Conservation (phyloP, 768 basidiomycete genomes). For the Phallus indusiatus region DNA sequence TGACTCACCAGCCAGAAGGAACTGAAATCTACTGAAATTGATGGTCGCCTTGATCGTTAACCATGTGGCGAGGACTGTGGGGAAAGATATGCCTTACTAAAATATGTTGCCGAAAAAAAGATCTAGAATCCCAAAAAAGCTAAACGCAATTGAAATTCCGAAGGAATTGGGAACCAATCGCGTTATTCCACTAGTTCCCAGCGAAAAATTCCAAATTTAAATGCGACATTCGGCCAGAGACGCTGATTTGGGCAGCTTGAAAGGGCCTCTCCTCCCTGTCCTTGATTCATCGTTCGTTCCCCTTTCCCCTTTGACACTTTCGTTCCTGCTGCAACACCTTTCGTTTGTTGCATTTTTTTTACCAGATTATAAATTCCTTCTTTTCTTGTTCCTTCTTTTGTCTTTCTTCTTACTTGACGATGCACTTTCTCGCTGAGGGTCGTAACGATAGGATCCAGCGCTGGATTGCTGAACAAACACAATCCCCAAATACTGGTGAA, state of each 20-base stretch:
- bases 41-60: neutral
- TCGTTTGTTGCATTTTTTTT: neutral
- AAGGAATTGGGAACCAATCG: neutral
- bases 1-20: no score
- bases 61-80: neutral
- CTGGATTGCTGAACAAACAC: constrained; percentile 6
- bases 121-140: neutral
- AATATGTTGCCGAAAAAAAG: neutral
- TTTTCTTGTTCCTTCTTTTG: neutral
- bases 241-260: neutral
- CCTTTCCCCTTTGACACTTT: neutral
- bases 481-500: neutral
- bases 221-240: neutral
- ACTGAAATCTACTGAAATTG: neutral
- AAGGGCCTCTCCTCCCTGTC: neutral
- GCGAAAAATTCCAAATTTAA: neutral
- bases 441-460: constrained; percentile 5
- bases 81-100: neutral
- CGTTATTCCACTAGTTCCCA: neutral
- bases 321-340: neutral
- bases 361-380: neutral
- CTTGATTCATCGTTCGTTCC: neutral
- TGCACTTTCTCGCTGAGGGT: constrained; percentile 8
- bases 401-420: neutral
- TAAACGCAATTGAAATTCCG: neutral